Evolutionary conservation across 2,329 filamentous ascomycete species (phyloP), one percentile per base, ranked within the genome.

Genomic region (Emmonsia crescens): DNA sequence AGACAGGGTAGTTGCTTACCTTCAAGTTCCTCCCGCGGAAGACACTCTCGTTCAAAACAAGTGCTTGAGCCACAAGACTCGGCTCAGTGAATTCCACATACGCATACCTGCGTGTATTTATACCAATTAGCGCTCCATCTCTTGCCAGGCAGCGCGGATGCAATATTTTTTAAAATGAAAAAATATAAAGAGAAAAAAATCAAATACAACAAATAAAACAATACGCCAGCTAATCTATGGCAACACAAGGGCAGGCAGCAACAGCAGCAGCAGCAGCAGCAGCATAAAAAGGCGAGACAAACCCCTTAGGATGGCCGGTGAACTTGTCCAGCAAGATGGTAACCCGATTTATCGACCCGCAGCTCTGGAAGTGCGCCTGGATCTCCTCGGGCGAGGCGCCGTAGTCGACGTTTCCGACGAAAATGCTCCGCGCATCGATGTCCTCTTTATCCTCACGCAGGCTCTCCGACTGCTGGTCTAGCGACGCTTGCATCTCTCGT

Each of bases 301-400:
- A 96, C 92, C 94, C 94, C 82, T 99, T 99, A n/a, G 94, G 94
- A 80, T 97, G 92, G 66, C 94, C 94, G 12, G 92, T 96, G 73
- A 96, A 97, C 80, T 99, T 99, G 79, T 99, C 94, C 68, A 99
- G 80, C 68, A 99, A 80, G 68, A 99, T 99, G 1, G 94, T 99
- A 63, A 99, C 94, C 64, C 94, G 88, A 77, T 99, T 99, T 81
- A 99, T 99, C 68, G 89, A 91, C 64, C 94, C 94, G 71, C 91
- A 96, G 80, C 87, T 95, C 80, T 96, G 91, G 79, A 99, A 99
- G 73, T 99, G 94, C 63, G 91, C 90, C 80, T 99, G 94, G 63
- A 99, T 94, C 79, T 99, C 94, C 78, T 99, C 94, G 2, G 94
- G 94, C 33, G 91, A 95, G 27, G 93, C 92, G 65, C 90, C 92